Base-by-base conservation (phyloP, 768 basidiomycete genomes). In the Auricularia cornea region DNA sequence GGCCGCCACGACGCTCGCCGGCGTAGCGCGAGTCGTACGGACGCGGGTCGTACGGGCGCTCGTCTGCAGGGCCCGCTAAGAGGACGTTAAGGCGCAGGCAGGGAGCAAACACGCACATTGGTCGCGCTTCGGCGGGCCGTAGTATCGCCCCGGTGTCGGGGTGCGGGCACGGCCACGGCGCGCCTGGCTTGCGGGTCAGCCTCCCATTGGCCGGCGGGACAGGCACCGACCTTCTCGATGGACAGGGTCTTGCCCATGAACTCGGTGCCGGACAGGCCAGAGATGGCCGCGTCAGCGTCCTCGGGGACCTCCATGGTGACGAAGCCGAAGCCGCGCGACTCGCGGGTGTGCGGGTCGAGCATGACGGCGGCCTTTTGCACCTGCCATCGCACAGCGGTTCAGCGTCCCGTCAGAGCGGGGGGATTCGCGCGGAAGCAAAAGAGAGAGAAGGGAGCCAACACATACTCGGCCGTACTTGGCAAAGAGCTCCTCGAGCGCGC, bases 91-190 rank as follows among this genome's bases (percentile, higher is more conserved):
- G 14, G 60, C 20, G 63, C 41, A 66, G 20, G 30, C 30, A 52
- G 29, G 44, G 60, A 23, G 44, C 30, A 63, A 68, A 30, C 38
- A 74, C 82, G 64, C 68, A 87, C 88, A 73, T 65, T 88, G 87
- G 64, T 79, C 76, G 41, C 90, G 83, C 77, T 95, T 94, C 52
- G 94, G 92, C 57, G 94, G 92, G 0, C 94, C 95, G 66, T 91
- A 92, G 82, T 99, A 99, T 61, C 89, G 79, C 30, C 96, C 96
- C 3, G 96, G 96, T 5, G 96, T 99, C 2, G 96, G 90, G 14
- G 93, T 91, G 67, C 93, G 82, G 20, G 92, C 93, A 65, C 93
- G 88, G 62, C 89, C 93, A 67, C 92, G 88, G 60, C 92, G 89
- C 67, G 93, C 93, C 92, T 92, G 62, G 11, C 16, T 10, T 3